Conservation (phyloP, 176 grass and related monocot species). For the Aechmea fasciata region DNA sequence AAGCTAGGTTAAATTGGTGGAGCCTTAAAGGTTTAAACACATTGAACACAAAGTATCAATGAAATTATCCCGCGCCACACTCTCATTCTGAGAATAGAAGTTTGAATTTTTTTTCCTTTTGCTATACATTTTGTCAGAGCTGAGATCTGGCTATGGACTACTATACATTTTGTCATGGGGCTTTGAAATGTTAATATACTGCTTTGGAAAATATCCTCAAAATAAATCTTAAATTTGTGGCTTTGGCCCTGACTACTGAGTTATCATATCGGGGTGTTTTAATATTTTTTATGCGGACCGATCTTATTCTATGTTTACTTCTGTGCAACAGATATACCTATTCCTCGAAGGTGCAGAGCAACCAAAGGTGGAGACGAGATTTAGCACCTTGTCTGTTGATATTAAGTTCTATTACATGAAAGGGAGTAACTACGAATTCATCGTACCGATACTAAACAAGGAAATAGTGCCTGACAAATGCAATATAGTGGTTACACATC, state of each 20-base stretch:
- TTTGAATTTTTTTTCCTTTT: too few relatives aligned
- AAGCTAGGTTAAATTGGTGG: too few relatives aligned
- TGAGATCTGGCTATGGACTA: too few relatives aligned
- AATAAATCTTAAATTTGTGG: not conserved
- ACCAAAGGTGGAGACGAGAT: constrained; percentile 52
- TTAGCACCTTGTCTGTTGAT: constrained; percentile 58
- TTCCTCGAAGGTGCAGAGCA: constrained; percentile 54
- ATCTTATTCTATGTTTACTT: constrained; percentile 18
- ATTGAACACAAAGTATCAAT: too few relatives aligned
- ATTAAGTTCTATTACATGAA: constrained; percentile 71
- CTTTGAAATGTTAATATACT: too few relatives aligned
- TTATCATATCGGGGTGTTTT: not conserved
- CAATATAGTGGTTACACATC: constrained; percentile 67
- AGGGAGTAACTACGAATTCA: constrained; percentile 75
- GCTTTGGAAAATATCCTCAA: too few relatives aligned
- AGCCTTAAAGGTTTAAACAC: too few relatives aligned
- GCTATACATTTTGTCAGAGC: too few relatives aligned
- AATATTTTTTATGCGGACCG: not conserved
- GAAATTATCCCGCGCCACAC: too few relatives aligned
- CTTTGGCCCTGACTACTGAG: not conserved
- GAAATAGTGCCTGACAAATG: constrained; percentile 80
- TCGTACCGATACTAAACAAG: constrained; percentile 72
- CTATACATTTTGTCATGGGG: too few relatives aligned
- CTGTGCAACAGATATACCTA: constrained; percentile 35
- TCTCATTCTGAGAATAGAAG: too few relatives aligned